Base-by-base conservation (phyloP, 1,284 basidiomycete species). In the Austroboletus sp. region DNA sequence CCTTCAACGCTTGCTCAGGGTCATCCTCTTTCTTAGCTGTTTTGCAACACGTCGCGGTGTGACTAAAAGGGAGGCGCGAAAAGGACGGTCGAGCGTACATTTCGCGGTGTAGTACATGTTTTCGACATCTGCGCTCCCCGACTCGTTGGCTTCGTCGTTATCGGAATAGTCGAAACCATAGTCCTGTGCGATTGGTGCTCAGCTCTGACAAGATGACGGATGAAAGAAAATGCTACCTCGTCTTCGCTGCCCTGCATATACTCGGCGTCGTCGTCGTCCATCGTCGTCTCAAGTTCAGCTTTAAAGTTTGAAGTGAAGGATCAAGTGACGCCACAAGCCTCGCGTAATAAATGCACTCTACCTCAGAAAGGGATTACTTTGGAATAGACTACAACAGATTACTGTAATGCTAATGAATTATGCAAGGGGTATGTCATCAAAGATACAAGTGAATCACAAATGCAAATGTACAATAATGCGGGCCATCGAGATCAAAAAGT, bases 71-170 rank as follows among this genome's bases (percentile, higher is more conserved):
- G 26, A 27, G 30, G 26, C 2, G 37, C 6, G 37, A 29, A 25
- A 7, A 41, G 33, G 26, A 15, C 30, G 25, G 31, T 6, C 30
- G 27, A 30, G 65, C 82, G 50, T 56, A 95, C 91, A 82, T 66
- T 98, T 99, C 10, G 96, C 96, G 42, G 85, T 88, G 69, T 98
- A 98, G 70, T 99, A 99, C 78, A 93, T 82, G 63, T 99, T 99
- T 73, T 99, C 96, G 37, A 97, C 82, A 66, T 97, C 94, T n/a
- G 85, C 89, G 48, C 81, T 87, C 33, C 79, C 89, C 9, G 82
- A 76, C 50, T 83, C 85, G 43, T 83, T 79, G 16, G 76, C 91
- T 30, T 88, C 89, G 30, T 87, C 90, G 50, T 83, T 85, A 65
- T 93, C 93, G 39, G 92, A 94, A 65, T 97, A 99, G 67, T 96